Evolutionary conservation across 352 stramenopile species (phyloP).

Genomic region (Phytophthora cajani): DNA sequence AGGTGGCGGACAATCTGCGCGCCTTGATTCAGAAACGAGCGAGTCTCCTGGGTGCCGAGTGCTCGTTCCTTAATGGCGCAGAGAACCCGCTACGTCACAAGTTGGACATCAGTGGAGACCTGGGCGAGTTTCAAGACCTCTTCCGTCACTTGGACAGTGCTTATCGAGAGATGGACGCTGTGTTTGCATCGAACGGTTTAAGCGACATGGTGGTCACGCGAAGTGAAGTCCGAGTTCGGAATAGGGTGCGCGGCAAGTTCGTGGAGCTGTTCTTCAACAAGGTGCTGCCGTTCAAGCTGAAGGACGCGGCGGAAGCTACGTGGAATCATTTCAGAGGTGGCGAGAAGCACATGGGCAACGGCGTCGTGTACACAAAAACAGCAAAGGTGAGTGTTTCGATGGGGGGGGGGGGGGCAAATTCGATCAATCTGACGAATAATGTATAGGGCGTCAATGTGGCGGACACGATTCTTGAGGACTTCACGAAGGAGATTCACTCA

Average conservation of each 20-base stretch:
- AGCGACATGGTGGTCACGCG: background rate
- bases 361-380: background rate
- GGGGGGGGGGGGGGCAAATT: background rate
- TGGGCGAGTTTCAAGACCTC: background rate
- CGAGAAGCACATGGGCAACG: background rate
- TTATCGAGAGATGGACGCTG: background rate
- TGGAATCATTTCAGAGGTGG: background rate
- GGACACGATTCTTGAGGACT: too few relatives aligned
- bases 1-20: slow-evolving; percentile 20
- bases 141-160: background rate
- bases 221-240: background rate
- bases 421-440: background rate
- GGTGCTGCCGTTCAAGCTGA: background rate
- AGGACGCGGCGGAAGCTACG: background rate
- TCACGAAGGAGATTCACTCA: too few relatives aligned
- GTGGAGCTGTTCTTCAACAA: background rate
- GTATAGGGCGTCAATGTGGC: slow-evolving; percentile 29
- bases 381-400: background rate
- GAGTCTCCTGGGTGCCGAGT: slow-evolving; percentile 3
- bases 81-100: background rate
- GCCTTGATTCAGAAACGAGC: slow-evolving; percentile 2
- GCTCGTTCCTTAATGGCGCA: slow-evolving; percentile 2
- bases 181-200: background rate
- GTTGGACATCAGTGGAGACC: background rate
- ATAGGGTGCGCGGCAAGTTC: slow-evolving; percentile 21